Conservation (phyloP, 2,329 filamentous ascomycete species). For the Colletotrichum karsti region DNA sequence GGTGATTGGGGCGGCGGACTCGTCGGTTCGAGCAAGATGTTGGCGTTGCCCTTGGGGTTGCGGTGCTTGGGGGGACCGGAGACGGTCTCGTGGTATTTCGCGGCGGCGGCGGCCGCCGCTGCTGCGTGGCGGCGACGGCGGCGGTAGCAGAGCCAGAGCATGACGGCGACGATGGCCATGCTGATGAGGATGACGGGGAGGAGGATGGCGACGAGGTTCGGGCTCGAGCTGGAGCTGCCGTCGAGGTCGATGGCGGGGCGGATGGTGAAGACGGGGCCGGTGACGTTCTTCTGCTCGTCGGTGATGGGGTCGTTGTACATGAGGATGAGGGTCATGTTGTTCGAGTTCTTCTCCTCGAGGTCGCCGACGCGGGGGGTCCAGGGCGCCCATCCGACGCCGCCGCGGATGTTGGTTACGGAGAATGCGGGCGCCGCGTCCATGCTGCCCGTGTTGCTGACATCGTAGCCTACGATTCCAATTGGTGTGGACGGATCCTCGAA, state of each 20-base stretch:
- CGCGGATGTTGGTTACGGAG: constrained; percentile 29
- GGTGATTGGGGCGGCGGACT: constrained; percentile 10
- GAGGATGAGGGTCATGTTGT: constrained; percentile 33
- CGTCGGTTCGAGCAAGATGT: constrained; percentile 40
- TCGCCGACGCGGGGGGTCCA: constrained; percentile 34
- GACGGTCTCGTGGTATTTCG: constrained; percentile 15
- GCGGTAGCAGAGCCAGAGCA: constrained; percentile 36
- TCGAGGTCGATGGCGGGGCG: background rate
- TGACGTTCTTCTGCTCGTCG: constrained; percentile 21
- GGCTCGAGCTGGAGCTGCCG: background rate
- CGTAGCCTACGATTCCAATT: constrained; percentile 31
- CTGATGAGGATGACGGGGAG: constrained; percentile 39
- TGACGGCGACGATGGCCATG: constrained; percentile 31
- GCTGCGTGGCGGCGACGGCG: constrained; percentile 32
- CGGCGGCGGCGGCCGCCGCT: constrained; percentile 18
- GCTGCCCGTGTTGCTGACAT: constrained; percentile 20
- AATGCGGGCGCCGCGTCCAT: constrained; percentile 28
- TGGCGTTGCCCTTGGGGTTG: constrained; percentile 27
- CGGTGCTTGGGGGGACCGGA: constrained; percentile 19
- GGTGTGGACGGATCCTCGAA: constrained; percentile 33
- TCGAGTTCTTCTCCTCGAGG: constrained; percentile 29
- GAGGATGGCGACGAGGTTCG: constrained; percentile 33
- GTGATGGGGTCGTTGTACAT: constrained; percentile 30
- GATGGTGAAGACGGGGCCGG: constrained; percentile 37
- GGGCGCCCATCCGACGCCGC: constrained; percentile 38